phyloP scores from a whole-genome alignment of 2,329 filamentous ascomycete genomes.

The Fusarium sp. region DNA sequence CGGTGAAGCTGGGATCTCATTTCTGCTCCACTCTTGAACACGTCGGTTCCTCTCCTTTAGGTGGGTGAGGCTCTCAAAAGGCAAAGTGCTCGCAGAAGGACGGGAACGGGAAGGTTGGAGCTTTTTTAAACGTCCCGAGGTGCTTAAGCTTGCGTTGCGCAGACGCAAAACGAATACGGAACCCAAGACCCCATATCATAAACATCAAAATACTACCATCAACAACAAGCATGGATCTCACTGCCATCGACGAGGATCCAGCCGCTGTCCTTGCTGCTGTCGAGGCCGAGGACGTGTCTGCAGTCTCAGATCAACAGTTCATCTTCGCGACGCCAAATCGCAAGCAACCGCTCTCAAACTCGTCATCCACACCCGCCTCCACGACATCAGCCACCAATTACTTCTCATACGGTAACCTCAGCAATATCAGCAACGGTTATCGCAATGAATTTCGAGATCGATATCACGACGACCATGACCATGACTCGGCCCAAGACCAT shows the following conservation, averaged over 20 bases:
- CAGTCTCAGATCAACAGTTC: conserved; percentile 42
- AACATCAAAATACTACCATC: conserved; percentile 16
- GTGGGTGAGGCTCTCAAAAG: conserved; percentile 42
- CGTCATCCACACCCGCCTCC: conserved; percentile 36
- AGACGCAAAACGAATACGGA: background rate
- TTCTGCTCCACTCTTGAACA: conserved; percentile 40
- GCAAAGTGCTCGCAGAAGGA: conserved; percentile 38
- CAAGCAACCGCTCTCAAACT: conserved; percentile 38
- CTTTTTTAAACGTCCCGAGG: conserved; percentile 14
- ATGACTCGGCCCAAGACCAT: conserved; percentile 37
- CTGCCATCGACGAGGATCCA: conserved; percentile 47
- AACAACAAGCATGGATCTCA: conserved; percentile 42
- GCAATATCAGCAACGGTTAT: conserved; percentile 34
- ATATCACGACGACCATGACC: conserved; percentile 48
- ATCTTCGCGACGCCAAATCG: conserved; percentile 48
- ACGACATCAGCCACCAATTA: conserved; percentile 46
- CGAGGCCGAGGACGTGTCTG: conserved; percentile 40
- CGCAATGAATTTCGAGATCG: conserved; percentile 44
- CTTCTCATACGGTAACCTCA: conserved; percentile 37
- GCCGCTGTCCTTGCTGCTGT: conserved; percentile 46
- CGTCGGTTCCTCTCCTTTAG: conserved; percentile 42
- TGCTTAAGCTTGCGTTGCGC: conserved; percentile 12
- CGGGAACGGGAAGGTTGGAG: conserved; percentile 31
- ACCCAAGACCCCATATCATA: background rate
- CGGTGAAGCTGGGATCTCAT: conserved; percentile 43